Conservation (phyloP, 73 alveolate genomes). For the Tetrahymena thermophila region DNA sequence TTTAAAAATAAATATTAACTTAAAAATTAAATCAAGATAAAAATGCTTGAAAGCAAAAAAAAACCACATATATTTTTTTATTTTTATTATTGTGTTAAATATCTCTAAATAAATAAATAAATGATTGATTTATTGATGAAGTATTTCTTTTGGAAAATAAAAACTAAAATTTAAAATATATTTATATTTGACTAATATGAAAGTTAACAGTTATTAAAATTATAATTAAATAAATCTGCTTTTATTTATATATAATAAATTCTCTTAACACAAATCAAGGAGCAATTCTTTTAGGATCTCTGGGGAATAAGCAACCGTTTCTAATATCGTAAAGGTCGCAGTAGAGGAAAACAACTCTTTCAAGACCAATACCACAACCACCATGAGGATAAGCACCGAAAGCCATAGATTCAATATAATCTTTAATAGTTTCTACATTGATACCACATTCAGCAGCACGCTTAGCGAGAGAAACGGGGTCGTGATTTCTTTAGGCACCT, state of each 20-base stretch:
- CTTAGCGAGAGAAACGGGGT: conserved; percentile 30
- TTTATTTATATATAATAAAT: neutral
- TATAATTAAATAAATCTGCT: neutral
- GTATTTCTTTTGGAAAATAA: no score
- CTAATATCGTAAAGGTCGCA: conserved; percentile 89
- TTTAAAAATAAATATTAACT: no score
- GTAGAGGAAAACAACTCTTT: conserved; percentile 97
- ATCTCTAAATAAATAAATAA: no score
- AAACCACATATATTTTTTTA: no score
- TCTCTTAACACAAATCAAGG: conserved; percentile 56
- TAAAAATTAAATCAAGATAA: no score
- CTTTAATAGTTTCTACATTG: conserved; percentile 19
- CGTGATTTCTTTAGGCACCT: conserved; percentile 99
- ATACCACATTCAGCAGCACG: conserved; percentile 26
- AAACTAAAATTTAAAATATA: neutral
- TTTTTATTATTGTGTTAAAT: no score
- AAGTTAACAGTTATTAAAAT: neutral
- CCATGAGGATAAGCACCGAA: conserved; percentile 99
- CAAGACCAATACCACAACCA: conserved; percentile 99
- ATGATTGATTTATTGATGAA: no score
- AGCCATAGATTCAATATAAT: conserved; percentile 24
- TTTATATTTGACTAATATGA: neutral
- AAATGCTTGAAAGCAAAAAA: no score
- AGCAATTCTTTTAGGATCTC: conserved; percentile 98
- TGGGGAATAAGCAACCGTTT: conserved; percentile 96